Evolutionary conservation across 768 basidiomycete species (phyloP).

Genomic region (Mycena epipterygia): DNA sequence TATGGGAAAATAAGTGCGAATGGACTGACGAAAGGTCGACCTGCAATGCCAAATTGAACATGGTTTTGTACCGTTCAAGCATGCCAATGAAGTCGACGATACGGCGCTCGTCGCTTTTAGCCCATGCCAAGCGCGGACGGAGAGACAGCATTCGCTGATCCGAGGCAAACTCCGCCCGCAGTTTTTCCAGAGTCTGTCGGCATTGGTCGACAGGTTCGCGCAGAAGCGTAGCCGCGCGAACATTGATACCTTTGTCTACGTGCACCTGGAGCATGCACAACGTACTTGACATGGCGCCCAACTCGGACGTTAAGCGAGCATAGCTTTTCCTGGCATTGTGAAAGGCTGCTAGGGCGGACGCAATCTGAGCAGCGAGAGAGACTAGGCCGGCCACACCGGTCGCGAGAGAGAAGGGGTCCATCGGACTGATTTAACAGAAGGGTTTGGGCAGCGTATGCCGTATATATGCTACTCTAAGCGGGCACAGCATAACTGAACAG

Average conservation of each 20-base stretch:
- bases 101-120: background rate
- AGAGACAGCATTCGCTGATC: background rate
- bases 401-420: slow-evolving; percentile 16
- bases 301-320: background rate
- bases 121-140: slow-evolving; percentile 2
- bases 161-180: background rate
- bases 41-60: slow-evolving; percentile 7
- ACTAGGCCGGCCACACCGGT: slow-evolving; percentile 4
- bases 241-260: background rate
- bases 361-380: slow-evolving; percentile 11
- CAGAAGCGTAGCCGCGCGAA: background rate
- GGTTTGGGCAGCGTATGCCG: too few species aligned
- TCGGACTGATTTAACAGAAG: too few species aligned
- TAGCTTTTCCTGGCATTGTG: background rate
- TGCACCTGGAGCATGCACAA: background rate
- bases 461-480: too few species aligned
- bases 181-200: background rate
- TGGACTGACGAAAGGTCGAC: slow-evolving; percentile 3
- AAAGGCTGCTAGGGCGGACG: background rate
- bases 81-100: background rate
- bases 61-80: slow-evolving; percentile 6
- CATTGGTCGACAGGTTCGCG: slow-evolving; percentile 3
- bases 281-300: background rate
- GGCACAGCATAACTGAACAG: too few species aligned
- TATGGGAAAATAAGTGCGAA: background rate